Evolutionary conservation across 176 grass and related monocot genomes (phyloP).

Genomic region (Bonia amplexicaulis): DNA sequence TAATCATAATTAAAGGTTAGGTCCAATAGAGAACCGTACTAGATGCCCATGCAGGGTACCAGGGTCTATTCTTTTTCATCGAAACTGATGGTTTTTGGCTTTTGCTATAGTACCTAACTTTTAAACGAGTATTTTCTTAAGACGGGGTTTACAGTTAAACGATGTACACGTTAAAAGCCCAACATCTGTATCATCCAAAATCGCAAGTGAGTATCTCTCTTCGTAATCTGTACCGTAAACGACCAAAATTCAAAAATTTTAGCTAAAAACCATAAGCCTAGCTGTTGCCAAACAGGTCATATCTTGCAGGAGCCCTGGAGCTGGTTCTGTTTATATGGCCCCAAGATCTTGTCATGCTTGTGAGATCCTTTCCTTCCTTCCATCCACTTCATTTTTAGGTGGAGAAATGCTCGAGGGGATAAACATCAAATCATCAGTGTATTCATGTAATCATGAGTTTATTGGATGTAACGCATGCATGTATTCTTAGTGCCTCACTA

Average conservation of each 20-base stretch:
- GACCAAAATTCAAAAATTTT: no score
- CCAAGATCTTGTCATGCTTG: not conserved
- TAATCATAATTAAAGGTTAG: not conserved
- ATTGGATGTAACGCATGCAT: not conserved
- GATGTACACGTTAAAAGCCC: no score
- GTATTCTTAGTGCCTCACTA: not conserved
- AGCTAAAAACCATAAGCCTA: no score
- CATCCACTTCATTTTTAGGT: not conserved
- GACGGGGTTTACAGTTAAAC: no score
- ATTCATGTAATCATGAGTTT: not conserved
- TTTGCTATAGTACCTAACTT: no score
- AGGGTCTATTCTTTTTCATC: no score
- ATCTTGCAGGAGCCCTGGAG: not conserved
- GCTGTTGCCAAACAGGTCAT: no score
- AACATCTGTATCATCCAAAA: no score
- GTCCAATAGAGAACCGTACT: not conserved
- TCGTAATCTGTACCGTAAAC: no score
- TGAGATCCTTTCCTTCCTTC: not conserved
- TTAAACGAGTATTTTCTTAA: no score
- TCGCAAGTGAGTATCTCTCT: no score
- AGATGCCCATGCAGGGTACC: not conserved
- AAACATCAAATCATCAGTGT: not conserved
- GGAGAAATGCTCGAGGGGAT: not conserved
- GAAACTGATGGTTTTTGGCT: no score
- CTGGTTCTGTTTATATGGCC: not conserved